Conservation (phyloP, 805 yeast genomes). For the Candida hungchunana region DNA sequence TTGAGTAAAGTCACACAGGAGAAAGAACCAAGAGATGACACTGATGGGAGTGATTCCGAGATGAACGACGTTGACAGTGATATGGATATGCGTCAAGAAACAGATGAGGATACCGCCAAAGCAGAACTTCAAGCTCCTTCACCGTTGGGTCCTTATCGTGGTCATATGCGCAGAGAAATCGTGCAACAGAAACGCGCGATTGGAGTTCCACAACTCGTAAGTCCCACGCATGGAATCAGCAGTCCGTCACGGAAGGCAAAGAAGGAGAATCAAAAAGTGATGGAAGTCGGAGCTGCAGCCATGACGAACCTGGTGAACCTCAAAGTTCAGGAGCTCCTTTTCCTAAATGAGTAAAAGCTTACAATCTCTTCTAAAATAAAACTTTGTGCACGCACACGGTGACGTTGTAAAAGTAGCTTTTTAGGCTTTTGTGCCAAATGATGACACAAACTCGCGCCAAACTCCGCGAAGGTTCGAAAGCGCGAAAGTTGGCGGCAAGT, state of each 20-base stretch:
- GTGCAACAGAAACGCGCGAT: background rate
- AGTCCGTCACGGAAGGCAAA: conserved; percentile 2
- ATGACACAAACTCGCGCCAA: background rate
- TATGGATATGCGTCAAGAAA: conserved; percentile 14
- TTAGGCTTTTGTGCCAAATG: no score
- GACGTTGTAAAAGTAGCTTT: background rate
- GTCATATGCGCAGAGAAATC: background rate
- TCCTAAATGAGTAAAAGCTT: conserved; percentile 20
- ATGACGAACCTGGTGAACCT: conserved; percentile 22
- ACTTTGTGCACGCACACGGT: background rate
- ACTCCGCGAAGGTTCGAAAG: background rate
- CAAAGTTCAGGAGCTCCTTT: conserved; percentile 26
- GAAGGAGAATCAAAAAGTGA: conserved; percentile 8
- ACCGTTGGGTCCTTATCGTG: background rate
- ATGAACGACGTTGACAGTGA: conserved; percentile 27
- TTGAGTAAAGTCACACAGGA: conserved; percentile 17
- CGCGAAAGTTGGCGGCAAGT: no score
- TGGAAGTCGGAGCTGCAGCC: conserved; percentile 20
- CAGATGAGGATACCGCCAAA: conserved; percentile 7
- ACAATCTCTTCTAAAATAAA: background rate
- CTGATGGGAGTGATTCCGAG: conserved; percentile 26
- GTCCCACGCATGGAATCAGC: conserved; percentile 6
- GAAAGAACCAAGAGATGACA: conserved; percentile 16
- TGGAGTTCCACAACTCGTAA: background rate
- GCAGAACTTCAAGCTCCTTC: background rate